Base-by-base conservation (phyloP, 306 rosid genomes). In the Inga leiocalycina region DNA sequence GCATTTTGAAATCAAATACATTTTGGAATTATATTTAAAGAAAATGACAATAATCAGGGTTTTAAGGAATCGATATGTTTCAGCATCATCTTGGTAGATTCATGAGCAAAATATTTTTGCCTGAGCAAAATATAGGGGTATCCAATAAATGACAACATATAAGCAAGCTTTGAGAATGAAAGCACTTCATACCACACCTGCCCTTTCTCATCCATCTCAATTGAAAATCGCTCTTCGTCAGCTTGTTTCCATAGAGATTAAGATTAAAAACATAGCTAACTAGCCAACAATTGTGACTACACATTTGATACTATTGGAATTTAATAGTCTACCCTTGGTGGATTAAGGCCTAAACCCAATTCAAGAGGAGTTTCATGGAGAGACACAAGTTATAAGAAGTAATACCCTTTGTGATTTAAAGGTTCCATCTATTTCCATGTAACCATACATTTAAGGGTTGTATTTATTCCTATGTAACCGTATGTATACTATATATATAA, bases 131-230 rank as follows among this genome's bases (percentile, higher is more conserved):
- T 91, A 84, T 92, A 96, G n/a, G 99, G 98, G 71, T 90, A 93
- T 22, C 97, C 94, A 20, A 92, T 39, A 80, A 96, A 89, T 80
- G 98, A 91, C 82, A 93, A 84, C 71, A 84, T 13, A 48, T 93
- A 84, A 41, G 97, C 97, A 81, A 97, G 98, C 86, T 93, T 93
- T 24, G 98, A 96, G 88, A 93, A 83, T 64, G 99, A 93, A 66
- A 93, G 87, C 78, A 96, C 88, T 88, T 93, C 99, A 78, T 95
- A 92, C 99, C 99, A 93, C 75, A 95, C 99, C 83, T 91, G 93
- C 80, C 90, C 91, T 75, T 93, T 90, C 88, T 86, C 92, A 30
- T 95, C 99, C 77, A 95, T 84, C 89, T 91, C 94, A 14, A 95
- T 77, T 45, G 97, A 90, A 88, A 95, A 95, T 6, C 98, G 89